Evolutionary conservation across 148 eudicot genomes (phyloP).

Genomic region (Arctostaphylos glauca): DNA sequence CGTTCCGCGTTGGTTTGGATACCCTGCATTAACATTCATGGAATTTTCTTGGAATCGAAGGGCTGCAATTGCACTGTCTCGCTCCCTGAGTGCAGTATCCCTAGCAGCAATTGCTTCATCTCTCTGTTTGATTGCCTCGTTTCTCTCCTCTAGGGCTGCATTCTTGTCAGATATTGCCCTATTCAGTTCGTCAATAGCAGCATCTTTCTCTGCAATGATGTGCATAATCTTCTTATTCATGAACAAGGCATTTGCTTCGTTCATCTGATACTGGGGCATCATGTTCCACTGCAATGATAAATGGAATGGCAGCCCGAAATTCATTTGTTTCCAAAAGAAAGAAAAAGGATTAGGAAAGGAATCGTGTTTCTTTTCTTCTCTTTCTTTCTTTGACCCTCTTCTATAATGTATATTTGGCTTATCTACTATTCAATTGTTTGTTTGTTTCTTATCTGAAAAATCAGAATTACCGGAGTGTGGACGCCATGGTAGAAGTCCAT

Average conservation of each 20-base stretch:
- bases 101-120: constrained; percentile 64
- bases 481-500: constrained; percentile 39
- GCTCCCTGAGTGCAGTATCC: constrained; percentile 64
- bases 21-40: constrained; percentile 33
- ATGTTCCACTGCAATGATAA: constrained; percentile 53
- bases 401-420: not conserved
- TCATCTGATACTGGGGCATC: constrained; percentile 51
- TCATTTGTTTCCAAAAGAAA: not conserved
- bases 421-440: not conserved
- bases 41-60: constrained; percentile 59
- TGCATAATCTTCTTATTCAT: constrained; percentile 51
- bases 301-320: not conserved
- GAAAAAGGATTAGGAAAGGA: not conserved
- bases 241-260: constrained; percentile 49
- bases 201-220: constrained; percentile 60
- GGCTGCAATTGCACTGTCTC: constrained; percentile 64
- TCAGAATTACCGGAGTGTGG: constrained; percentile 31
- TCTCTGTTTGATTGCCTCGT: constrained; percentile 59
- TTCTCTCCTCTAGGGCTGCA: constrained; percentile 58
- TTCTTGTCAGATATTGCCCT: constrained; percentile 55
- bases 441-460: not conserved
- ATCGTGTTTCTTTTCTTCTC: not conserved
- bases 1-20: constrained; percentile 30
- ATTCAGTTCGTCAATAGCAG: constrained; percentile 67
- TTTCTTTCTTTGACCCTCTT: not conserved